Conservation (phyloP, 2,329 filamentous ascomycete species). For the Curvularia sp. region DNA sequence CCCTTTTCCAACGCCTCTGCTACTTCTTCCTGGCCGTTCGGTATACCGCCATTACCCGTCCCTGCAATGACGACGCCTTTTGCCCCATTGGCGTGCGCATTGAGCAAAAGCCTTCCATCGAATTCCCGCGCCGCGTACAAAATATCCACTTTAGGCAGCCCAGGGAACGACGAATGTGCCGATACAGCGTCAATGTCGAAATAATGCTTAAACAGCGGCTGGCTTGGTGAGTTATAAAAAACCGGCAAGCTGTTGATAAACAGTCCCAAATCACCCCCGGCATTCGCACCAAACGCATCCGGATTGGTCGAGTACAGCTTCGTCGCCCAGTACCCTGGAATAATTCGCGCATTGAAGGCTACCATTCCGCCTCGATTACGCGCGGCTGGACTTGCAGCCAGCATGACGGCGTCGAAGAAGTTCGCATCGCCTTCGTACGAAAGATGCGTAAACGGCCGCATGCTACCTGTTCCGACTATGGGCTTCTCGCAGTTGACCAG, state of each 20-base stretch:
- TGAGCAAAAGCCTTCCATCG: conserved; percentile 33
- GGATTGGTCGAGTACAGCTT: conserved; percentile 38
- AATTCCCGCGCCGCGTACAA: conserved; percentile 41
- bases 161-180: conserved; percentile 22
- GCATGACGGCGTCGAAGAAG: conserved; percentile 38
- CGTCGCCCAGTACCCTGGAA: conserved; percentile 37
- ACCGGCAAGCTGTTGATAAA: conserved; percentile 38
- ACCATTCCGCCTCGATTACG: conserved; percentile 36
- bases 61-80: conserved; percentile 38
- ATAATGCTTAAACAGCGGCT: conserved; percentile 29
- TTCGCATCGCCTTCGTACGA: conserved; percentile 38
- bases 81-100: conserved; percentile 34
- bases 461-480: conserved; percentile 34
- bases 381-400: conserved; percentile 32
- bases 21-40: conserved; percentile 28
- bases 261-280: conserved; percentile 33
- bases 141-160: conserved; percentile 40
- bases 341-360: conserved; percentile 39
- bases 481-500: conserved; percentile 40
- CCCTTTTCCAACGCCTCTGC: conserved; percentile 30
- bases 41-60: conserved; percentile 36
- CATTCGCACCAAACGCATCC: conserved; percentile 35
- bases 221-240: conserved; percentile 36
- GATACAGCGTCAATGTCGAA: conserved; percentile 31
- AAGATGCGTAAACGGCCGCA: conserved; percentile 38